Percentiles rank a stretch among this genome's conserved stretches.
phyloP scores from a whole-genome alignment of 805 yeast species.

The Kluyveromyces dobzhanskii region DNA sequence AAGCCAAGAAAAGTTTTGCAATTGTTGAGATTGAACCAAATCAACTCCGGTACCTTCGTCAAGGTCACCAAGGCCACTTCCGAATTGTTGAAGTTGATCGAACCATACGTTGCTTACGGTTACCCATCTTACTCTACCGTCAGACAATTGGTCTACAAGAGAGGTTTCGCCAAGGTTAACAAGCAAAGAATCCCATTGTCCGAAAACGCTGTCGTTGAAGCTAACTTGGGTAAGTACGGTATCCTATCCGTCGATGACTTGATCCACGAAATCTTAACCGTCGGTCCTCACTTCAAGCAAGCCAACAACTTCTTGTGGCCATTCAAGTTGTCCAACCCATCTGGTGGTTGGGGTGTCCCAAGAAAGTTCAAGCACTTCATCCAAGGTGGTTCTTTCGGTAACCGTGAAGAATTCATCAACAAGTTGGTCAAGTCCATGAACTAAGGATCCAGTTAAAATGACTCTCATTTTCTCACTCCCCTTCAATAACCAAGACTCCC shows the following conservation, averaged over 20 bases:
- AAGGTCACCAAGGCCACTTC: constrained; percentile 92
- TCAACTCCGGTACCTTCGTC: constrained; percentile 92
- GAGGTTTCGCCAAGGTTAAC: constrained; percentile 96
- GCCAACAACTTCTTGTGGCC: constrained; percentile 98
- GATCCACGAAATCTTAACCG: constrained; percentile 92
- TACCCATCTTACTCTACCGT: constrained; percentile 90
- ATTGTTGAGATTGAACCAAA: constrained; percentile 86
- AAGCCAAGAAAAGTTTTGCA: constrained; percentile 98
- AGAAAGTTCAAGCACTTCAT: constrained; percentile 96
- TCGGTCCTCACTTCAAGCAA: constrained; percentile 98
- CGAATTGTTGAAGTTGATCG: constrained; percentile 87
- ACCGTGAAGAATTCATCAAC: constrained; percentile 95
- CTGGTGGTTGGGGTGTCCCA: constrained; percentile 95
- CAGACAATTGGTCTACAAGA: constrained; percentile 91
- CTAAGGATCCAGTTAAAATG: no score
- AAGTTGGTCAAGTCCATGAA: constrained; percentile 89
- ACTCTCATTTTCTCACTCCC: no score
- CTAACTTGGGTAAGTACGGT: constrained; percentile 85
- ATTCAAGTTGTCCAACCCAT: constrained; percentile 93
- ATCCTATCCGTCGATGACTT: constrained; percentile 85
- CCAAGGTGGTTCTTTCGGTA: constrained; percentile 98
- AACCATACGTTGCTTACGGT: constrained; percentile 96
- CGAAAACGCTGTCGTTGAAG: constrained; percentile 85
- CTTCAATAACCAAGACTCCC: no score
- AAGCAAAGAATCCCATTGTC: constrained; percentile 88